Base-by-base conservation (phyloP, 1,139 yeast genomes). In the Kazachstania sp. region DNA sequence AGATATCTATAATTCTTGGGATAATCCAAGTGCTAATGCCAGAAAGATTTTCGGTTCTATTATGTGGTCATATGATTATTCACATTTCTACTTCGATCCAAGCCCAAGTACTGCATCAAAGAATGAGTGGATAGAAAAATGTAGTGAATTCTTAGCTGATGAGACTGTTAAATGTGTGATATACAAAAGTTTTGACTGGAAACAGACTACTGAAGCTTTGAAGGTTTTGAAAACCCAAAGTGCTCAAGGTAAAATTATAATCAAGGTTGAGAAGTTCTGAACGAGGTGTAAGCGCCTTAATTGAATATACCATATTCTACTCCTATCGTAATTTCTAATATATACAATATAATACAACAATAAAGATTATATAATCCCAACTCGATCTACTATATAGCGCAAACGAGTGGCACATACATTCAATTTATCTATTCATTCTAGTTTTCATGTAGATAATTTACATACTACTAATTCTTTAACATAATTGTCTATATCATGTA, bases 201-300 rank as follows among this genome's bases (percentile, higher is more conserved):
- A 71, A 19, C 71, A 80, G 6, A 73, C 70, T 51, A 59, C 70
- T 40, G 64, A 70, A 13, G 94, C 90, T 0, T 64, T 75, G 47
- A 72, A 72, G 4, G 71, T 68, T 52, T 65, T 83, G 47, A 65
- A 64, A 30, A 61, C 70, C 3, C 78, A 79, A 43, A 73, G 71
- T 50, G 78, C 80, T 9, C 75, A 72, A 50, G 95, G 95, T 31
- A 86, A 85, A 63, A 69, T 85, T 46, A 73, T 85, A 3, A 48
- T 71, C 37, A 59, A 69, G 30, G 67, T 67, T 29, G 74, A 70
- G 49, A 59, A 57, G 44, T 69, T 69, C 49, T 68, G 52, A 50
- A 11, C 11, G 19, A 13, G n/a, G 16, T 23, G 4, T 36, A 19
- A 32, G 15, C 19, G 11, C 3, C 9, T 15, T 15, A 6, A 32